Percentiles rank a stretch among this genome's conserved stretches.
These are phyloP conservation scores for Boletus pseudo-olivaceus DNA, from an alignment of 768 basidiomycete species.

Conservation along the genomic window DNA sequence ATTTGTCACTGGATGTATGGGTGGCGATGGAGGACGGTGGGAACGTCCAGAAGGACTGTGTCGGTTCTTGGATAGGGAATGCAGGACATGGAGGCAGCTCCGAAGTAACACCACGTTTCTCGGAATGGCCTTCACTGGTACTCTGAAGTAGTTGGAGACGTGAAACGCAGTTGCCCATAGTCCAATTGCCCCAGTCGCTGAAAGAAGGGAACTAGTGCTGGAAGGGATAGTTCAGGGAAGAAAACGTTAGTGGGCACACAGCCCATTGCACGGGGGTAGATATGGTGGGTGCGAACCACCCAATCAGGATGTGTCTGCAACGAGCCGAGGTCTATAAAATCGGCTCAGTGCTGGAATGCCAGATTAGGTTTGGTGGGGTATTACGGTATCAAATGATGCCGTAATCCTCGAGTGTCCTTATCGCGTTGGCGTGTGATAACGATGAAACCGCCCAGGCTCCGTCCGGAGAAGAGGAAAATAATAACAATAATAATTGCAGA, in stretches of 20 bases:
- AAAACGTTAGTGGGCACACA: neutral
- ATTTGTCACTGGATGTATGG: constrained; percentile 16
- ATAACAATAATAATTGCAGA: constrained; percentile 2
- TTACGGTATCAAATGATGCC: constrained; percentile 2
- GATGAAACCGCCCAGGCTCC: constrained; percentile 1
- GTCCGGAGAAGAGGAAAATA: neutral
- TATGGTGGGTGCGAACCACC: constrained; percentile 9
- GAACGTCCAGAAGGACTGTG: constrained; percentile 60
- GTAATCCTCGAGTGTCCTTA: constrained; percentile 7
- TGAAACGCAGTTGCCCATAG: constrained; percentile 29
- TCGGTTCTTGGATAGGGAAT: constrained; percentile 53
- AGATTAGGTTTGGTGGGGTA: neutral
- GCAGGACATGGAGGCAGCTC: constrained; percentile 26
- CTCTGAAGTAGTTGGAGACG: constrained; percentile 1
- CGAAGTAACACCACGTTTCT: neutral
- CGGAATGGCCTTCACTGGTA: neutral
- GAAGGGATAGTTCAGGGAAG: neutral
- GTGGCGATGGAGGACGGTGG: constrained; percentile 48
- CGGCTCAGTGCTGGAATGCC: neutral
- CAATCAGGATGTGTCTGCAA: constrained; percentile 9
- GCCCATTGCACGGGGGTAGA: constrained; percentile 12
- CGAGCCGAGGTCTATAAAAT: constrained; percentile 1
- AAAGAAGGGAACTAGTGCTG: neutral
- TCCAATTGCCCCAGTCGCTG: constrained; percentile 1
- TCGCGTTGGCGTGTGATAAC: constrained; percentile 14